phyloP scores from a whole-genome alignment of 768 basidiomycete genomes.

The Phylloporus arenicola region DNA sequence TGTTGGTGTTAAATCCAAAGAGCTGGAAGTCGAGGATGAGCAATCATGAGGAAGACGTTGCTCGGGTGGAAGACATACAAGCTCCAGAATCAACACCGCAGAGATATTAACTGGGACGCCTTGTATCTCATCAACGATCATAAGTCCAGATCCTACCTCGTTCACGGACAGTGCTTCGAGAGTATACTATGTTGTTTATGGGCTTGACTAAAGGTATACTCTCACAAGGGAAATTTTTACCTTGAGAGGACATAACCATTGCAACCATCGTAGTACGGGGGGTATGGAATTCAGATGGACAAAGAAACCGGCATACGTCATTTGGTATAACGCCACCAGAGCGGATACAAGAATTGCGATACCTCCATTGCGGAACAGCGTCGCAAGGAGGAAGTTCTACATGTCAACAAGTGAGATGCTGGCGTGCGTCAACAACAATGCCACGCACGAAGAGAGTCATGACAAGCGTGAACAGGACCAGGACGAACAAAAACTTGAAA shows the following conservation, averaged over 20 bases:
- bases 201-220: neutral
- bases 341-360: constrained; percentile 87
- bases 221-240: constrained; percentile 7
- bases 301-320: constrained; percentile 91
- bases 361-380: constrained; percentile 78
- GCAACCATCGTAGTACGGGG: constrained; percentile 87
- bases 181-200: constrained; percentile 36
- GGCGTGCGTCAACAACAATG: neutral
- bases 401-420: neutral
- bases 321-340: constrained; percentile 68
- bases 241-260: constrained; percentile 85
- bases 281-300: constrained; percentile 83
- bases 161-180: constrained; percentile 89
- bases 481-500: constrained; percentile 92
- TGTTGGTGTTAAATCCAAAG: constrained; percentile 77
- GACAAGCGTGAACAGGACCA: constrained; percentile 76
- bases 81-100: constrained; percentile 79
- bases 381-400: constrained; percentile 87
- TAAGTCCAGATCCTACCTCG: constrained; percentile 83
- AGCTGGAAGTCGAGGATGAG: constrained; percentile 38
- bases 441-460: constrained; percentile 79
- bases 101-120: constrained; percentile 82
- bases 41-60: neutral
- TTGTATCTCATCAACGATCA: constrained; percentile 71
- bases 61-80: constrained; percentile 41